Evolutionary conservation across 306 rosid genomes (phyloP), one percentile per base, ranked within the genome.

Genomic region (Glycine tomentella): DNA sequence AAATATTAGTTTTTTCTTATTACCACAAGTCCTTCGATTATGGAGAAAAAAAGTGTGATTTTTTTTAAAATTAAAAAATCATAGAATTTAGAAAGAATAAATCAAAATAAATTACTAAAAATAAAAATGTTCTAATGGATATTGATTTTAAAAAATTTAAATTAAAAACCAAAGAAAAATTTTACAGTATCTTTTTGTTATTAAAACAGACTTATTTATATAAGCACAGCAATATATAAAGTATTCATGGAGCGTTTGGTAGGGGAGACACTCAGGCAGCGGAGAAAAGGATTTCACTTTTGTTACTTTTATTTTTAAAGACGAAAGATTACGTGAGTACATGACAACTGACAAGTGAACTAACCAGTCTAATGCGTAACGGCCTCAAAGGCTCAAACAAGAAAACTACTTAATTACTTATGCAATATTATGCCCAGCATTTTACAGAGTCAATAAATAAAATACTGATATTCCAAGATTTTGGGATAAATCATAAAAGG

Each of bases 391-490:
- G 51, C 51, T 46, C 46, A 8, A 46, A 67, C 8, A 31, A 53
- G 5, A 50, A 48, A 67, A 82, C 45, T 78, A 71, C 77, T 10
- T 49, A 49, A 49, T 49, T 49, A 3, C 53, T 84, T 69, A 77
- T 76, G 75, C 75, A 76, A 57, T 17, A 57, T 16, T 17, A 81
- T 44, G 62, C 57, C 55, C 58, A 62, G 36, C 80, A 62, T 52
- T 52, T 56, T 38, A 56, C 63, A 16, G 17, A 16, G 8, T 57
- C 83, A 83, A 71, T 15, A 65, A 9, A 65, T 36, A 46, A 50
- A 63, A 70, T 11, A 51, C 69, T 53, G 72, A 71, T 25, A 64
- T 67, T 81, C 70, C 74, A 46, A 7, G 31, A 3, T 81, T 77
- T 25, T 15, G 56, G 33, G 25, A 15, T 48, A 65, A 14, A 81